phyloP scores from a whole-genome alignment of 164 flowering plant species.

The Magnolia kwangsiensis region DNA sequence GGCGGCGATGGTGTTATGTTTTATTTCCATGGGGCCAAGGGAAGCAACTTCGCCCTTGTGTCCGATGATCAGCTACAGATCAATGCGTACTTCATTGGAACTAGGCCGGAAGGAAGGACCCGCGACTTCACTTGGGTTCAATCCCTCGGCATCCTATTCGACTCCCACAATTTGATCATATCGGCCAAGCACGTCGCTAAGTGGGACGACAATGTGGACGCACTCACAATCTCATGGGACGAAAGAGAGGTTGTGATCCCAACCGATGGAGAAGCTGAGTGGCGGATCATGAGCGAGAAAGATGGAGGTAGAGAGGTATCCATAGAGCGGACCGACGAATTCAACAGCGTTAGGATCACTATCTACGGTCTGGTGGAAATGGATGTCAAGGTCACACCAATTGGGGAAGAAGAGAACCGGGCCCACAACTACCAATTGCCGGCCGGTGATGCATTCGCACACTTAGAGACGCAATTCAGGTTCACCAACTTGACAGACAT shows the following conservation, averaged over 20 bases:
- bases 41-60: conserved; percentile 57
- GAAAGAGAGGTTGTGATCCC: conserved; percentile 36
- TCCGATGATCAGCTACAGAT: conserved; percentile 54
- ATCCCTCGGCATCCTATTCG: conserved; percentile 61
- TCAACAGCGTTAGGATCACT: conserved; percentile 46
- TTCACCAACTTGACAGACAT: conserved; percentile 39
- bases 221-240: conserved; percentile 46
- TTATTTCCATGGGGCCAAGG: conserved; percentile 70
- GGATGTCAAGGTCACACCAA: conserved; percentile 47
- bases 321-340: conserved; percentile 58
- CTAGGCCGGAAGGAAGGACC: conserved; percentile 49
- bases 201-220: conserved; percentile 59
- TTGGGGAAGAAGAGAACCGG: conserved; percentile 50
- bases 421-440: conserved; percentile 63
- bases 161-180: conserved; percentile 47
- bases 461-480: conserved; percentile 33
- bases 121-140: conserved; percentile 81
- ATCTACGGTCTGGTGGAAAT: conserved; percentile 42
- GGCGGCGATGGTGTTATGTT: conserved; percentile 80
- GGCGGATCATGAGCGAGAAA: conserved; percentile 21
- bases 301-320: conserved; percentile 31
- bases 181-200: conserved; percentile 50
- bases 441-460: conserved; percentile 47
- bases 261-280: conserved; percentile 53
- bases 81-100: conserved; percentile 63